Evolutionary conservation across 352 stramenopile genomes (phyloP), one percentile per base, ranked within the genome.

Genomic region (Aphanomyces astaci): DNA sequence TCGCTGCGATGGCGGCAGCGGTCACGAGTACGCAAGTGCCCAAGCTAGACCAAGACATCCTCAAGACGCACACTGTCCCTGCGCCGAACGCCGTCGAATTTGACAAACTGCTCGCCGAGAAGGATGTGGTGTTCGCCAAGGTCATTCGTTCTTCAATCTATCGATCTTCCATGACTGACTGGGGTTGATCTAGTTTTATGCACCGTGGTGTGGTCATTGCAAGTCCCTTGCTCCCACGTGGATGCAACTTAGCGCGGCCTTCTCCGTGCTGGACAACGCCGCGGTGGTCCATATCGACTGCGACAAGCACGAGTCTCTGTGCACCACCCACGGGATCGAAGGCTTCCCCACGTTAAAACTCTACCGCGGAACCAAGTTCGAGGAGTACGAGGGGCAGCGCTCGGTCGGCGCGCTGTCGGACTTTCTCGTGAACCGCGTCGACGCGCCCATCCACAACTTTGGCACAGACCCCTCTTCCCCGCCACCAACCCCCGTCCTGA

Each of bases 171-270:
- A n/a, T n/a, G n/a, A n/a, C n/a, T n/a, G n/a, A n/a, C n/a, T n/a
- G n/a, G n/a, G n/a, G n/a, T n/a, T n/a, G n/a, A n/a, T 17, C 36
- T 59, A 94, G 73, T 94, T 94, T 72, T 94, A 92, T 71, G 84
- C 86, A 39, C 86, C 86, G 10, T 94, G 86, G 86, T 94, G 86
- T 67, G 78, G 81, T 22, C 86, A 94, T 71, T 94, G 86, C 75
- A 87, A 94, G 78, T 86, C 87, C 53, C 73, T 94, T 46, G 81
- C 82, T 31, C 82, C 82, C 0, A 68, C 81, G 22, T 85, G 89
- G 66, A 79, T 88, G 48, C 72, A 82, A 64, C 64, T 92, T 7
- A 68, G 62, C 30, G 62, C 62, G 10, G 32, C 28, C 15, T 68
- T 68, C 32, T 32, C 62, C 2, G 19, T 39, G 33, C 27, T 68